Evolutionary conservation across 2,329 filamentous ascomycete genomes (phyloP).

Genomic region (Hypocreales sp.): DNA sequence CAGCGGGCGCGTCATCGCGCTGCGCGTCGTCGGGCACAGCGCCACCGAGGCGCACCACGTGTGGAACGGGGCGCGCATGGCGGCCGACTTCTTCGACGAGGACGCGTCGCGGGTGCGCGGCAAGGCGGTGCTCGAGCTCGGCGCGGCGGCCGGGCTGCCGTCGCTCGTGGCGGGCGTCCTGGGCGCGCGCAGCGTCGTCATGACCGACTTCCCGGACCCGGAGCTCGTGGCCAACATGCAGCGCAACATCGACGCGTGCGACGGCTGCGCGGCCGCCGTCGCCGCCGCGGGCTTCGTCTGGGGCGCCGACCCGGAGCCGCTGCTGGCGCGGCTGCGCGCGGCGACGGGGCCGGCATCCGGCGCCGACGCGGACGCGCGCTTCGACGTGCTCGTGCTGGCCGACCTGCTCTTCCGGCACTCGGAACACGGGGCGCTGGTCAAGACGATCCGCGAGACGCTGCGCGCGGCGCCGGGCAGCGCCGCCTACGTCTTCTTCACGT

Average conservation of each 20-base stretch:
- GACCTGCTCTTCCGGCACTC: conserved; percentile 86
- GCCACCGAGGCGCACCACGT: conserved; percentile 81
- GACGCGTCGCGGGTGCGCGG: conserved; percentile 45
- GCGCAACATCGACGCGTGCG: conserved; percentile 53
- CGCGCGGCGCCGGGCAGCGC: conserved; percentile 35
- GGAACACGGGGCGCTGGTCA: conserved; percentile 65
- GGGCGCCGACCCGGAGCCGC: conserved; percentile 47
- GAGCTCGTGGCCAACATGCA: conserved; percentile 71
- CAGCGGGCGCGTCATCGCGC: conserved; percentile 46
- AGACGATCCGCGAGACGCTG: conserved; percentile 54
- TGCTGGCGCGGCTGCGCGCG: conserved; percentile 47
- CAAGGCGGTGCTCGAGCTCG: conserved; percentile 72
- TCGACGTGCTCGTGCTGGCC: conserved; percentile 73
- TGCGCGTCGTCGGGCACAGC: conserved; percentile 76
- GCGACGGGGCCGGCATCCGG: too few species aligned
- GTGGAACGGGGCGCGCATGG: conserved; percentile 77
- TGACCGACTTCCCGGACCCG: conserved; percentile 78
- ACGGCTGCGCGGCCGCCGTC: conserved; percentile 22
- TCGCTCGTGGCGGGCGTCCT: conserved; percentile 61
- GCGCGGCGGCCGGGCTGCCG: conserved; percentile 75
- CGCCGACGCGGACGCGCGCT: conserved; percentile 25
- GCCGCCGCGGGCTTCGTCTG: conserved; percentile 65
- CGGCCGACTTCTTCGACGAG: conserved; percentile 64
- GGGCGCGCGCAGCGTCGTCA: conserved; percentile 56
- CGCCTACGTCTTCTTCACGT: conserved; percentile 86